Evolutionary conservation across 164 flowering plant genomes (phyloP).

Genomic region (Sextonia rubra): DNA sequence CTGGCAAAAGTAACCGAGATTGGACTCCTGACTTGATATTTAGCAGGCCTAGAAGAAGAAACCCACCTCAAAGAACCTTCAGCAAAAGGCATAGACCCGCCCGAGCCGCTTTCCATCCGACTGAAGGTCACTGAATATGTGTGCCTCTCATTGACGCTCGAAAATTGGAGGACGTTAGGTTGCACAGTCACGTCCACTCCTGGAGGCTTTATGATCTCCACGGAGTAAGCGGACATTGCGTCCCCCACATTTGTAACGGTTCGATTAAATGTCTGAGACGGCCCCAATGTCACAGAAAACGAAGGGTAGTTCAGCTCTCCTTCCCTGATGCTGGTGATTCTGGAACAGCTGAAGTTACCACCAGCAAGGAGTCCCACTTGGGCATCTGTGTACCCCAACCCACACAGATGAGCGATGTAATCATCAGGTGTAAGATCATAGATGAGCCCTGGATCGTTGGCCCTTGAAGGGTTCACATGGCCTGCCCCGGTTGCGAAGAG

Average conservation of each 20-base stretch:
- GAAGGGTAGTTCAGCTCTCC: slow-evolving; percentile 15
- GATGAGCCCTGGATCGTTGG: slow-evolving; percentile 7
- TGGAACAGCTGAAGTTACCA: background rate
- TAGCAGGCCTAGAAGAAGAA: background rate
- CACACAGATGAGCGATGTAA: slow-evolving; percentile 51
- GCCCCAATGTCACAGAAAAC: slow-evolving; percentile 9
- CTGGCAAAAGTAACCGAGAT: background rate
- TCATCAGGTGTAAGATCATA: slow-evolving; percentile 17
- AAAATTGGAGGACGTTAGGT: slow-evolving; percentile 26
- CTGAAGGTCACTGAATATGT: background rate
- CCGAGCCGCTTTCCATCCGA: background rate
- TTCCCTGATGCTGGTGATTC: slow-evolving; percentile 4
- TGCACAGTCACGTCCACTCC: slow-evolving; percentile 29
- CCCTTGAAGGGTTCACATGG: slow-evolving; percentile 27
- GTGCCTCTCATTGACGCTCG: slow-evolving; percentile 20
- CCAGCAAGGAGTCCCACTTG: background rate
- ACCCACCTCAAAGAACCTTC: slow-evolving; percentile 4
- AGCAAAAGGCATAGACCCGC: background rate
- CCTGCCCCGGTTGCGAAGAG: slow-evolving; percentile 44
- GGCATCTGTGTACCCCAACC: slow-evolving; percentile 19
- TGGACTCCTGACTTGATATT: background rate
- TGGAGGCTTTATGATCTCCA: slow-evolving; percentile 16
- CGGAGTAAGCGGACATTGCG: slow-evolving; percentile 24
- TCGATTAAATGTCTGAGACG: slow-evolving; percentile 11
- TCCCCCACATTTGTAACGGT: slow-evolving; percentile 47